A percentile compares a stretch with the other conserved stretches of the same genome.
Evolutionary conservation across 169 alveolate genomes (phyloP).

Genomic region (Plasmodium adleri): DNA sequence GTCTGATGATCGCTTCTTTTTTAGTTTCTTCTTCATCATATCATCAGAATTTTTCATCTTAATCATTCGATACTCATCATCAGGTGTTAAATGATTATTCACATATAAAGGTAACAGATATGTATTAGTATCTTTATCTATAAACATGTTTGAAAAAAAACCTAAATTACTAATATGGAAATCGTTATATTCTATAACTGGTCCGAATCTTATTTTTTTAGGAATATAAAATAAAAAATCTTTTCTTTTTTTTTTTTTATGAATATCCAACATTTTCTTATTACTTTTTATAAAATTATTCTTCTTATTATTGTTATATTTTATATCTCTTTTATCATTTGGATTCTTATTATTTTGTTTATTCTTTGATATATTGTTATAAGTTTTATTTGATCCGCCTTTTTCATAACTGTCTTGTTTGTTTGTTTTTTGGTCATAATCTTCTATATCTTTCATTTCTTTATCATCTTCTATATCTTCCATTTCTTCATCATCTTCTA

Average conservation of each 20-base stretch:
- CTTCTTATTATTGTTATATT: too few species aligned
- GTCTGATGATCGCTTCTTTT: neutral
- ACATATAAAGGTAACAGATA: slow-evolving; percentile 28
- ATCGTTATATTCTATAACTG: slow-evolving; percentile 53
- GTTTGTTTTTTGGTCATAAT: neutral
- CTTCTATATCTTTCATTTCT: neutral
- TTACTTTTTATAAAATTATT: too few species aligned
- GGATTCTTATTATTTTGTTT: too few species aligned
- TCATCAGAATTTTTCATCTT: neutral
- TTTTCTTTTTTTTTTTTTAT: neutral
- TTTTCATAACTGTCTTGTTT: neutral
- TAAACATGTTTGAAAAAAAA: slow-evolving; percentile 33
- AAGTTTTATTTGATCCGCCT: neutral
- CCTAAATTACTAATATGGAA: slow-evolving; percentile 36
- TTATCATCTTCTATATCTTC: neutral
- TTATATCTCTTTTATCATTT: too few species aligned
- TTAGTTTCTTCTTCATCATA: neutral
- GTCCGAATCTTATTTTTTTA: slow-evolving; percentile 25
- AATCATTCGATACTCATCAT: slow-evolving; percentile 31
- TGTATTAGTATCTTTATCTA: slow-evolving; percentile 7
- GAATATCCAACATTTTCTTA: too few species aligned
- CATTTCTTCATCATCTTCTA: slow-evolving; percentile 2
- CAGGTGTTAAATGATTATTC: slow-evolving; percentile 30
- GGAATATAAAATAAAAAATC: slow-evolving; percentile 31
- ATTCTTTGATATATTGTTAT: too few species aligned